Evolutionary conservation across 306 rosid genomes (phyloP).

Genomic region (Gleditsia sinensis): DNA sequence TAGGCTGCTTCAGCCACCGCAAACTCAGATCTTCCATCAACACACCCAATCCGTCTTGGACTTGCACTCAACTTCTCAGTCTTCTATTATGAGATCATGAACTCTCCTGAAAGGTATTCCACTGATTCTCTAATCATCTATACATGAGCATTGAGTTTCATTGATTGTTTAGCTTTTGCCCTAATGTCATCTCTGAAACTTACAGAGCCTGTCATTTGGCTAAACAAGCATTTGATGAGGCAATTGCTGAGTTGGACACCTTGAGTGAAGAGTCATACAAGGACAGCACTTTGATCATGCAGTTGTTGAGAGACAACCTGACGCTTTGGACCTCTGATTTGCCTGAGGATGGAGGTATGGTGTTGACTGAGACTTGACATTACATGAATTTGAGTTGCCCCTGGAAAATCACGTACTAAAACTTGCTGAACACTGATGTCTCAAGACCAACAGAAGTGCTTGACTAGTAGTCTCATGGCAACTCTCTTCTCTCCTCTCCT

Average conservation of each 20-base stretch:
- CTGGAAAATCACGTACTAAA: background rate
- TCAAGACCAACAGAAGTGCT: too few relatives aligned
- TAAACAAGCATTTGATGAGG: conserved; percentile 96
- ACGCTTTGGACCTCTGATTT: conserved; percentile 98
- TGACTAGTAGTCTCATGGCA: too few relatives aligned
- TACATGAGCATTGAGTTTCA: conserved; percentile 14
- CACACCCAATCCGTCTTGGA: conserved; percentile 97
- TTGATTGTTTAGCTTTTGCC: background rate
- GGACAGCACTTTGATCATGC: conserved; percentile 98
- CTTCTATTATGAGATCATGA: conserved; percentile 91
- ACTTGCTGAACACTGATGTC: too few relatives aligned
- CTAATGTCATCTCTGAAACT: conserved; percentile 32
- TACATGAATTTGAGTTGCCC: conserved; percentile 7
- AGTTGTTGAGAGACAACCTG: conserved; percentile 92
- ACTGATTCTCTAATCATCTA: conserved; percentile 1
- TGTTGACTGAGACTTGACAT: conserved; percentile 8
- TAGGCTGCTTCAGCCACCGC: conserved; percentile 86
- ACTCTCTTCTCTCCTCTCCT: background rate
- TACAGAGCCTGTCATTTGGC: conserved; percentile 96
- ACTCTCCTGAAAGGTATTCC: conserved; percentile 83
- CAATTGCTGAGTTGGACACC: conserved; percentile 90
- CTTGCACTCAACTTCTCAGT: conserved; percentile 98
- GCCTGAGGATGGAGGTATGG: conserved; percentile 96
- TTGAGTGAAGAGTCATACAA: conserved; percentile 96
- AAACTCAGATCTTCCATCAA: conserved; percentile 83